Evolutionary conservation across 2,329 filamentous ascomycete species (phyloP).

Genomic region (Dactylellina sp.): DNA sequence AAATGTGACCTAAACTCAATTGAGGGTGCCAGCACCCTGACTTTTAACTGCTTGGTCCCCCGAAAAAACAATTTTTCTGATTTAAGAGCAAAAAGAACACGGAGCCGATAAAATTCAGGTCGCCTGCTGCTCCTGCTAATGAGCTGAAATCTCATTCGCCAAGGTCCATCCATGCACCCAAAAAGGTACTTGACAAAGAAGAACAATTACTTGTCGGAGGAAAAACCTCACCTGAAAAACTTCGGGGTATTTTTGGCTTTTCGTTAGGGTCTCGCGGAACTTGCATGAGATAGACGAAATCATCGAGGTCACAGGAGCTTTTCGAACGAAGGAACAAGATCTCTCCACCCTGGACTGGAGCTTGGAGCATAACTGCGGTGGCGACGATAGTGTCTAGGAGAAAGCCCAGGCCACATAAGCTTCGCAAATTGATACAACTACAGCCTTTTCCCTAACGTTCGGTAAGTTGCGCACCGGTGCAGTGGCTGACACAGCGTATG

Average conservation of each 20-base stretch:
- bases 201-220: conserved; percentile 47
- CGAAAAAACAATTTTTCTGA: conserved; percentile 56
- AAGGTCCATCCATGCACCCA: conserved; percentile 54
- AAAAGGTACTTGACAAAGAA: conserved; percentile 54
- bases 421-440: conserved; percentile 42
- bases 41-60: conserved; percentile 56
- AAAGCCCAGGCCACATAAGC: conserved; percentile 21
- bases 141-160: conserved; percentile 55
- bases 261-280: conserved; percentile 45
- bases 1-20: conserved; percentile 56
- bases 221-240: conserved; percentile 49
- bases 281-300: conserved; percentile 43
- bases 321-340: conserved; percentile 27
- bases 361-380: conserved; percentile 39
- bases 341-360: conserved; percentile 24
- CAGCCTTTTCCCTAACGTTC: conserved; percentile 33
- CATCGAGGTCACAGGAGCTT: conserved; percentile 28
- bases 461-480: conserved; percentile 41
- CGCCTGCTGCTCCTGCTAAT: conserved; percentile 48
- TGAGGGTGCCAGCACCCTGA: conserved; percentile 50
- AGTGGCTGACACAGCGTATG: conserved; percentile 47
- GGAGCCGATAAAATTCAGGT: conserved; percentile 49
- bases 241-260: conserved; percentile 43
- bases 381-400: conserved; percentile 38
- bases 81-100: conserved; percentile 53